These are phyloP conservation scores for Pulicaria dysenterica DNA, from an alignment of 129 eudicot species.

Conservation along the genomic window DNA sequence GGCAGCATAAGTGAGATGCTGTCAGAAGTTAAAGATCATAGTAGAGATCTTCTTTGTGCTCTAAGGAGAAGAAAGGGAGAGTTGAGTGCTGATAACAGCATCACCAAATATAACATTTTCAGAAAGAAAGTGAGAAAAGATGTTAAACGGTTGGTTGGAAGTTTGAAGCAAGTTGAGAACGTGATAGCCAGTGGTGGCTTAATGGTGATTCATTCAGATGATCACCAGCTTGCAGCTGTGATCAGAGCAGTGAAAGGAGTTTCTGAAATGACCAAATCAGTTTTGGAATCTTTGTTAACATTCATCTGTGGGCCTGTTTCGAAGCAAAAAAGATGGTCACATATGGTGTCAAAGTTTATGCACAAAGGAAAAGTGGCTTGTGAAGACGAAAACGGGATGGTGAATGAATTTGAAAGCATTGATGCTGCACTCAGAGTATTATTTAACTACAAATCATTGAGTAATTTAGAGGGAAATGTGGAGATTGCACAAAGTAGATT, in stretches of 20 bases:
- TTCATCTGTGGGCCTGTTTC: conserved; percentile 24
- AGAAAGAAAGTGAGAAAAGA: conserved; percentile 55
- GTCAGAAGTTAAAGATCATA: conserved; percentile 41
- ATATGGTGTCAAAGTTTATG: conserved; percentile 36
- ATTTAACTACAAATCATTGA: conserved; percentile 13
- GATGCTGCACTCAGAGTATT: conserved; percentile 26
- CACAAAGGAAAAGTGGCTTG: conserved; percentile 26
- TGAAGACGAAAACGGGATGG: conserved; percentile 24
- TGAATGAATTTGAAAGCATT: conserved; percentile 27
- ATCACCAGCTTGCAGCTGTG: conserved; percentile 28
- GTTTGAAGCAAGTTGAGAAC: conserved; percentile 44
- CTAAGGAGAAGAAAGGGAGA: conserved; percentile 44
- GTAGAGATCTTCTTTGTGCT: conserved; percentile 48
- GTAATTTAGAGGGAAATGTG: not conserved
- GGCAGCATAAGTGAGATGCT: conserved; percentile 39
- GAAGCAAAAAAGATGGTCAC: conserved; percentile 39
- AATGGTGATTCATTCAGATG: conserved; percentile 20
- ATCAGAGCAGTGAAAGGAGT: conserved; percentile 44
- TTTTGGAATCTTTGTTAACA: conserved; percentile 39
- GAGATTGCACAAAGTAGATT: conserved; percentile 28
- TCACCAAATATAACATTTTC: conserved; percentile 35
- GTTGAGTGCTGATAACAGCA: conserved; percentile 33
- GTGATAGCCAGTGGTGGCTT: conserved; percentile 4
- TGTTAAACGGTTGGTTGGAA: conserved; percentile 28
- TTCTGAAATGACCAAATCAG: conserved; percentile 30